A percentile compares a stretch with the other conserved stretches of the same genome.
Evolutionary conservation across 2,329 filamentous ascomycete species (phyloP).

Genomic region (Ilyonectria sp.): DNA sequence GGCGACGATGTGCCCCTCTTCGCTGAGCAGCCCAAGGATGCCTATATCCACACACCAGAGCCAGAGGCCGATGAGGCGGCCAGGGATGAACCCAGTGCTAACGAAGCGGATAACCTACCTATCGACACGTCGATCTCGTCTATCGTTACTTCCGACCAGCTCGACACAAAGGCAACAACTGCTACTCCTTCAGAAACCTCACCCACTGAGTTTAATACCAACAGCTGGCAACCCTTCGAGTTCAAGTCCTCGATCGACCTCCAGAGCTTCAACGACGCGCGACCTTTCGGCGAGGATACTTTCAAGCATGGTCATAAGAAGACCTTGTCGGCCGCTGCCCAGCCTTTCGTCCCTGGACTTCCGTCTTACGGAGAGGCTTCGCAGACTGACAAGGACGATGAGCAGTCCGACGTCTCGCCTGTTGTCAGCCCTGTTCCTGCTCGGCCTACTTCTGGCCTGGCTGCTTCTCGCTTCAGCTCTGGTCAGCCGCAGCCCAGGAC

Average conservation of each 20-base stretch:
- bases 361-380: constrained; percentile 48
- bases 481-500: constrained; percentile 51
- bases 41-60: constrained; percentile 30
- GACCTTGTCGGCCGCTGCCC: constrained; percentile 77
- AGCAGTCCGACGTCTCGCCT: constrained; percentile 43
- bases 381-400: constrained; percentile 38
- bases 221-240: constrained; percentile 70
- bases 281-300: constrained; percentile 62
- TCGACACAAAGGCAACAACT: constrained; percentile 67
- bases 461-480: constrained; percentile 40
- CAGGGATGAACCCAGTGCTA: constrained; percentile 45
- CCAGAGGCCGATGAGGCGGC: constrained; percentile 40
- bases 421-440: constrained; percentile 38
- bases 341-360: constrained; percentile 73
- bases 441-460: constrained; percentile 39
- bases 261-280: constrained; percentile 66
- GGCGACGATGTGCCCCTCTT: constrained; percentile 84
- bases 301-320: constrained; percentile 63
- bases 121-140: constrained; percentile 70
- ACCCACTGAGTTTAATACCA: constrained; percentile 63
- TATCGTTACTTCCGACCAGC: constrained; percentile 66
- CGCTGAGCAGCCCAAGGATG: constrained; percentile 67
- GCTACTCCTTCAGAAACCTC: constrained; percentile 69
- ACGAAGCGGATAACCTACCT: constrained; percentile 61
- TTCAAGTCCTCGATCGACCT: constrained; percentile 66